Evolutionary conservation across 768 basidiomycete genomes (phyloP), one percentile per base, ranked within the genome.

Genomic region (Mycena indigotica): DNA sequence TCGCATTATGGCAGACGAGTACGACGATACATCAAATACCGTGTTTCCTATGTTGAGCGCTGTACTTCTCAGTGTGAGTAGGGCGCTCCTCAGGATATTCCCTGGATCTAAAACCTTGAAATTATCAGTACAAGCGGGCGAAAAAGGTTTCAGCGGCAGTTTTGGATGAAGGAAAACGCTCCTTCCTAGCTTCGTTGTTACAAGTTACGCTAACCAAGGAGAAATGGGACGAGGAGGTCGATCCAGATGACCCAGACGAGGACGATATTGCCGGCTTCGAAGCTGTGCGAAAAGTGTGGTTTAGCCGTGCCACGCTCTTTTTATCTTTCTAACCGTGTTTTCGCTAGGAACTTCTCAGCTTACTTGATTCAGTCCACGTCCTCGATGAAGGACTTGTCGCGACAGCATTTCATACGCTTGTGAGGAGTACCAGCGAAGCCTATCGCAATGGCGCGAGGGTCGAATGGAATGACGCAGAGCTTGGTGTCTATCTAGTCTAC

Each of bases 381-480:
- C 87, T 98, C 62, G 94, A 98, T 67, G 88, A 89, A 56, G 82
- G 88, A 26, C 84, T 98, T 24, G 94, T 95, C 54, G 89, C 89
- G 1, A 82, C 83, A 16, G 85, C 88, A 0, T 84, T 98, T 6
- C 83, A 85, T 28, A 80, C 82, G 5, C 81, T 93, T 26, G 86
- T 93, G 10, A 70, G 90, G 58, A 82, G 82, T 57, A 95, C 92
- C 0, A 80, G 97, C 28, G 82, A 87, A 4, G 80, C 85, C 1
- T 90, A 88, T 65, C 79, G 81, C 50, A 86, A 75, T 57, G 85
- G 89, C 0, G 71, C 82, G 0, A 69, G 78, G 17, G 72, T 97
- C 30, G 83, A 89, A 58, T 98, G 97, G 97, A 86, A 93, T 64
- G 89, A 95, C 61, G 93, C 91, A 2, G 97, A 99, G 71, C 80